These are phyloP conservation scores for Periconia macrospinosa DNA, from an alignment of 2,329 filamentous ascomycete genomes.

Conservation along the genomic window DNA sequence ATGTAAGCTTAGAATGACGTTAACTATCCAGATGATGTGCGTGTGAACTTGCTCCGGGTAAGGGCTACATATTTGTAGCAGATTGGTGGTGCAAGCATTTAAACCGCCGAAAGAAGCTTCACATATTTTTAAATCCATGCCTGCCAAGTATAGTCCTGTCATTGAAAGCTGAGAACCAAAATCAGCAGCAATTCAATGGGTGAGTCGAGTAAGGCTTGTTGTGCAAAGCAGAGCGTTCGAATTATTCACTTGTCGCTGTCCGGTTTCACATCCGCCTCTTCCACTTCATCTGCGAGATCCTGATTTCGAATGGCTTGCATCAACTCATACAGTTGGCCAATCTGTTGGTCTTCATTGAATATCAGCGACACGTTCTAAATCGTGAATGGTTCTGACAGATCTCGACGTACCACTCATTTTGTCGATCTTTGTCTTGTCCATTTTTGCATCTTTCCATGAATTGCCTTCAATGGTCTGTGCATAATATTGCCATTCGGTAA, in stretches of 20 bases:
- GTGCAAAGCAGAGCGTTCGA: neutral
- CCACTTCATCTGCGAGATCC: conserved; percentile 31
- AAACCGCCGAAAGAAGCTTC: neutral
- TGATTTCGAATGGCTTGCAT: conserved; percentile 76
- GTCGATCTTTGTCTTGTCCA: conserved; percentile 80
- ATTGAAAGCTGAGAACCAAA: neutral
- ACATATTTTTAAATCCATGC: neutral
- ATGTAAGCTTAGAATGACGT: neutral
- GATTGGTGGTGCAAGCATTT: neutral
- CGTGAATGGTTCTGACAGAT: neutral
- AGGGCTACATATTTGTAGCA: neutral
- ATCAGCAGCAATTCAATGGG: neutral
- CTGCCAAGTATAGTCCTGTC: neutral
- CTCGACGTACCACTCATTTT: conserved; percentile 83
- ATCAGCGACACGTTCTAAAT: conserved; percentile 8
- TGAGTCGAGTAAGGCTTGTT: neutral
- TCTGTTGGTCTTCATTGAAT: conserved; percentile 73
- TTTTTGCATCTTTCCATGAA: conserved; percentile 77
- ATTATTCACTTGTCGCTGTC: conserved; percentile 28
- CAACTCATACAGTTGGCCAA: conserved; percentile 90
- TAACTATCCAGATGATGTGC: neutral
- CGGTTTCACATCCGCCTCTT: conserved; percentile 42
- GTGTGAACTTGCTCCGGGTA: neutral
- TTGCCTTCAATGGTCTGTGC: conserved; percentile 90
- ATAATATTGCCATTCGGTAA: conserved; percentile 96